These are phyloP conservation scores for Albifimbria verrucaria DNA, from an alignment of 2,329 filamentous ascomycete genomes.

Conservation along the genomic window DNA sequence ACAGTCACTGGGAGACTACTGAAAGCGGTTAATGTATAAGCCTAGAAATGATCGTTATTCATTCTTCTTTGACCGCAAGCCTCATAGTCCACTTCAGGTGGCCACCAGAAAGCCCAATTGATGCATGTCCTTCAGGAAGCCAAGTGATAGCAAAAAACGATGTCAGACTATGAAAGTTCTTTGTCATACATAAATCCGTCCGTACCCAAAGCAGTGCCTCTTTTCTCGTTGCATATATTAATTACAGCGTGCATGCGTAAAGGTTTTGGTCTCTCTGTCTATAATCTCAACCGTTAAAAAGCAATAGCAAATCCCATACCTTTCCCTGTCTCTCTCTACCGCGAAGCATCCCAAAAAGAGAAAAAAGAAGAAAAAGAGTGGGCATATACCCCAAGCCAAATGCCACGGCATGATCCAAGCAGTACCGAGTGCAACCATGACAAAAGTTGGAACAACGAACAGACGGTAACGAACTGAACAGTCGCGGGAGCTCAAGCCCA, in stretches of 20 bases:
- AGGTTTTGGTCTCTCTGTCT: slow-evolving; percentile 27
- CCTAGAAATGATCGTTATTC: no score
- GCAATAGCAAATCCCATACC: slow-evolving; percentile 21
- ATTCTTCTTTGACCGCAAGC: slow-evolving; percentile 13
- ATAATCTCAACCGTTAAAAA: slow-evolving; percentile 29
- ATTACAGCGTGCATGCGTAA: slow-evolving; percentile 31
- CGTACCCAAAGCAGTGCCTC: slow-evolving; percentile 28
- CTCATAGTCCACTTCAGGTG: slow-evolving; percentile 13
- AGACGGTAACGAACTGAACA: no score
- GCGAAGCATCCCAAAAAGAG: slow-evolving; percentile 14
- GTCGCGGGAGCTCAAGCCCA: no score
- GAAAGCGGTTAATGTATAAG: no score
- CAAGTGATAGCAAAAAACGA: slow-evolving; percentile 15
- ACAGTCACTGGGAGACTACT: no score
- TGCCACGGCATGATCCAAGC: background rate
- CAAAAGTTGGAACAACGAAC: no score
- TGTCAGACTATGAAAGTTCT: slow-evolving; percentile 22
- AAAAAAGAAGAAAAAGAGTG: background rate
- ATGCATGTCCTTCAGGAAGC: slow-evolving; percentile 3
- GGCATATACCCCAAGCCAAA: background rate
- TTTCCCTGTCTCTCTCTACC: slow-evolving; percentile 16
- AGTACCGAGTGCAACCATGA: background rate
- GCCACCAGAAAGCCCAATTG: slow-evolving; percentile 12
- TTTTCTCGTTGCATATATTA: slow-evolving; percentile 31
- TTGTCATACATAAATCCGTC: slow-evolving; percentile 30